Conservation (phyloP, 495 filamentous ascomycete species). For the Podospora conica region DNA sequence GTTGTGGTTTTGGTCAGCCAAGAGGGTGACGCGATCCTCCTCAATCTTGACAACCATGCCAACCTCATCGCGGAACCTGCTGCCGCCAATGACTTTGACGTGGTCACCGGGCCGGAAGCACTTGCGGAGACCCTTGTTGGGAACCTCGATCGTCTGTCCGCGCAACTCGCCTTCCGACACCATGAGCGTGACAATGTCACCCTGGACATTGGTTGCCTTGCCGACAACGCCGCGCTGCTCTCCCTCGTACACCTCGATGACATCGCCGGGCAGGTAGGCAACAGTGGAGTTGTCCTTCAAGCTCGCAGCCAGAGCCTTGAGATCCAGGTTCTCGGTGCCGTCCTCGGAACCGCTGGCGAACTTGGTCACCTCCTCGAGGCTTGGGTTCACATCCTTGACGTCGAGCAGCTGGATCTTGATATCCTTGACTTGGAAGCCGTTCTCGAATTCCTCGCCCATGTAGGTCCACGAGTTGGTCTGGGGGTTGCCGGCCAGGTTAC, state of each 20-base stretch:
- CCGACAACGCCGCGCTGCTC: conserved; percentile 91
- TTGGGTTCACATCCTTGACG: conserved; percentile 85
- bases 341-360: conserved; percentile 86
- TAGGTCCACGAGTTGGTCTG: conserved; percentile 73
- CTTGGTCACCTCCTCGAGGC: conserved; percentile 87
- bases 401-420: conserved; percentile 80
- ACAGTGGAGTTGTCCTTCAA: conserved; percentile 73
- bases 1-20: conserved; percentile 82
- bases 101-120: conserved; percentile 91
- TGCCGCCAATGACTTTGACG: conserved; percentile 96
- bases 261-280: conserved; percentile 83
- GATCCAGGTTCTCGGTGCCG: conserved; percentile 86
- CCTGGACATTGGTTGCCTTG: conserved; percentile 76
- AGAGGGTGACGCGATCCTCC: conserved; percentile 82
- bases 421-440: conserved; percentile 91
- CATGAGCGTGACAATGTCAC: conserved; percentile 82
- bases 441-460: conserved; percentile 78
- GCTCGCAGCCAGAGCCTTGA: conserved; percentile 80
- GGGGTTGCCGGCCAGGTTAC: conserved; percentile 57
- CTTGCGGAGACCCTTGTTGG: conserved; percentile 88
- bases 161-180: conserved; percentile 78
- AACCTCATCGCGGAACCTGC: conserved; percentile 85
- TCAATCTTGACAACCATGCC: conserved; percentile 94
- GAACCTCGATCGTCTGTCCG: conserved; percentile 85
- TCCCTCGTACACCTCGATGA: conserved; percentile 91